Conservation (phyloP, 768 basidiomycete genomes). For the Gloeopeniophorella convolvens region DNA sequence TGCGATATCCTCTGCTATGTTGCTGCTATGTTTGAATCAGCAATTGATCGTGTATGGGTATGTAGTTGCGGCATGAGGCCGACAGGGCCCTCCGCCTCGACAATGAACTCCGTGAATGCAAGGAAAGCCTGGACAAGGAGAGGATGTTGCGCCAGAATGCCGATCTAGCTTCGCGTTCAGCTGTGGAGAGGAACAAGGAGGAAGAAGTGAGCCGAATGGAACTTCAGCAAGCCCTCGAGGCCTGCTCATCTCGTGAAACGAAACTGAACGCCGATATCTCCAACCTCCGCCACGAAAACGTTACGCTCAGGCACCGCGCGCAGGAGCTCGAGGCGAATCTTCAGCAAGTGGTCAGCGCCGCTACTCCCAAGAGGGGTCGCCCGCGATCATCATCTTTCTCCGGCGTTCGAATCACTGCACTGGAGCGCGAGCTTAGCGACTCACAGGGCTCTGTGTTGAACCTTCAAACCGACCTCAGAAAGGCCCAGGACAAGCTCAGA, state of each 20-base stretch:
- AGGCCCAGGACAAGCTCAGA: slow-evolving; percentile 41
- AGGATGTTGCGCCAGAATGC: slow-evolving; percentile 16
- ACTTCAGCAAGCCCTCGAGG: slow-evolving; percentile 17
- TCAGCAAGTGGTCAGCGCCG: slow-evolving; percentile 30
- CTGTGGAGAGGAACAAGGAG: slow-evolving; percentile 11
- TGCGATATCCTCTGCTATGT: background rate
- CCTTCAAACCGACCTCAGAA: slow-evolving; percentile 40
- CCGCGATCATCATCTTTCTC: slow-evolving; percentile 57
- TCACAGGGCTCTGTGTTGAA: slow-evolving; percentile 36
- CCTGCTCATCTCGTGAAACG: slow-evolving; percentile 12
- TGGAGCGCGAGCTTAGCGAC: slow-evolving; percentile 54
- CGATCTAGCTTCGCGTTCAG: slow-evolving; percentile 8
- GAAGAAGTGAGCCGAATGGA: slow-evolving; percentile 14
- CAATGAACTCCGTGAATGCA: slow-evolving; percentile 13
- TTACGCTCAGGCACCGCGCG: slow-evolving; percentile 47
- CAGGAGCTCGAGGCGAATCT: slow-evolving; percentile 48
- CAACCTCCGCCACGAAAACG: slow-evolving; percentile 50
- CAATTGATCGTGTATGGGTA: background rate
- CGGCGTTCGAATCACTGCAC: slow-evolving; percentile 38
- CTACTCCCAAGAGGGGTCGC: slow-evolving; percentile 29
- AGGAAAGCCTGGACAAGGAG: slow-evolving; percentile 15
- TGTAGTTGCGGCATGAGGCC: slow-evolving; percentile 17
- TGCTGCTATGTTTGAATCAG: background rate
- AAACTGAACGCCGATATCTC: slow-evolving; percentile 6
- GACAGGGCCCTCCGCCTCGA: slow-evolving; percentile 15